These are phyloP conservation scores for Mycena indigotica DNA, from an alignment of 768 basidiomycete genomes.

Conservation along the genomic window DNA sequence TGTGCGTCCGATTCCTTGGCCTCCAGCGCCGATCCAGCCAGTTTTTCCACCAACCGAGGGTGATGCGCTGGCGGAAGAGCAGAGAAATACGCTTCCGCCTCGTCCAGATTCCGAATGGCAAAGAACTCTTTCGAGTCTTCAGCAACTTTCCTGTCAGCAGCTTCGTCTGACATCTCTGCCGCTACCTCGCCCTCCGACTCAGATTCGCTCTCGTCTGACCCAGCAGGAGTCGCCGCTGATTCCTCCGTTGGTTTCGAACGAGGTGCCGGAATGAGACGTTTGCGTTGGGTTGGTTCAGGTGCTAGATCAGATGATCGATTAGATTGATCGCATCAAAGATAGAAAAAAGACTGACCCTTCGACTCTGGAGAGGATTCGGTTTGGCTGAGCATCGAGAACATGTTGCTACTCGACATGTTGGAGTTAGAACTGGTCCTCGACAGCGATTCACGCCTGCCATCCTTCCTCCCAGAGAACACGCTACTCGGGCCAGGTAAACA, in stretches of 20 bases:
- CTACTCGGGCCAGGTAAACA: conserved; percentile 73
- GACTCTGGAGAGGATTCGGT: conserved; percentile 58
- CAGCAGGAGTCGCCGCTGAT: conserved; percentile 39
- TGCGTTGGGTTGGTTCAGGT: conserved; percentile 61
- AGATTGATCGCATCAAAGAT: conserved; percentile 29
- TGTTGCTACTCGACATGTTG: conserved; percentile 45
- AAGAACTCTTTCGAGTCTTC: conserved; percentile 89
- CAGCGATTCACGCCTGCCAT: conserved; percentile 67
- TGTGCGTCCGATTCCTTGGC: conserved; percentile 80
- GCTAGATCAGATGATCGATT: conserved; percentile 53
- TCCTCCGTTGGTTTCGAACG: conserved; percentile 55
- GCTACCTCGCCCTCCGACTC: conserved; percentile 52
- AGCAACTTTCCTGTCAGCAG: conserved; percentile 73
- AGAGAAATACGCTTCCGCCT: conserved; percentile 86
- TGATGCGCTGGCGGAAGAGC: conserved; percentile 69
- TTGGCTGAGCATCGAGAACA: conserved; percentile 85
- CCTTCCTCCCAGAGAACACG: conserved; percentile 78
- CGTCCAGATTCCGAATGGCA: conserved; percentile 78
- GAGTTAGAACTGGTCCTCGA: conserved; percentile 78
- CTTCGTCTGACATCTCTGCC: conserved; percentile 61
- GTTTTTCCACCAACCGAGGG: conserved; percentile 67
- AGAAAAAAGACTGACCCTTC: conserved; percentile 45
- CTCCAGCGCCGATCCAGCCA: conserved; percentile 75
- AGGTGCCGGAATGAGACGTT: conserved; percentile 73
- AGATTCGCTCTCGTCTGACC: conserved; percentile 51